Evolutionary conservation across 495 filamentous ascomycete species (phyloP).

Genomic region (Penicillium diatomitis): DNA sequence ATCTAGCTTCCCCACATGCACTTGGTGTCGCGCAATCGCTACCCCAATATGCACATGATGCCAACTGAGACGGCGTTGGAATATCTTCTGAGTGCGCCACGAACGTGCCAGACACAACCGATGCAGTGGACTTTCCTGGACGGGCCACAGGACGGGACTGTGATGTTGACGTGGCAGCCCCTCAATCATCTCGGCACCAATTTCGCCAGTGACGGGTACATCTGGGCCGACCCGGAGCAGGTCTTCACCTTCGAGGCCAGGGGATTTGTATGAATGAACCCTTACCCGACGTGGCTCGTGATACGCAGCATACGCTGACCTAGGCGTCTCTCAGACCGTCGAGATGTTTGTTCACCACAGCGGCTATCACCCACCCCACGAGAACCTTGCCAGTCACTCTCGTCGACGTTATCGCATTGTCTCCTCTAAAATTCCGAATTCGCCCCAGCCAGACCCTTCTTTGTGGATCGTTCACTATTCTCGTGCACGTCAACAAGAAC

Average conservation of each 20-base stretch:
- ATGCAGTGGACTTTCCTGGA: constrained; percentile 92
- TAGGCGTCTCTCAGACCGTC: constrained; percentile 40
- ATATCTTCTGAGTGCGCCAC: constrained; percentile 71
- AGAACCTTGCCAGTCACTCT: constrained; percentile 60
- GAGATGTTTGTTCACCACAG: constrained; percentile 76
- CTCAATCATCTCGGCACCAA: constrained; percentile 51
- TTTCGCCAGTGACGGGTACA: constrained; percentile 82
- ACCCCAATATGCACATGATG: constrained; percentile 55
- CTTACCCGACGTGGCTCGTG: no score
- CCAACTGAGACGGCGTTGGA: constrained; percentile 62
- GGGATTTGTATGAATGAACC: constrained; percentile 57
- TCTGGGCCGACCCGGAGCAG: constrained; percentile 76
- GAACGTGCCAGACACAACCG: constrained; percentile 61
- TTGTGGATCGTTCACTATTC: constrained; percentile 95
- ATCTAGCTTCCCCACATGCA: constrained; percentile 76
- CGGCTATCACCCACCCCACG: constrained; percentile 61
- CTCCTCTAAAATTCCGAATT: constrained; percentile 49
- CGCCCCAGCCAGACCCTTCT: constrained; percentile 62
- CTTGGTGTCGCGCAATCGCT: constrained; percentile 67
- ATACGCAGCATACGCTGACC: no score
- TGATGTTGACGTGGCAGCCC: constrained; percentile 84
- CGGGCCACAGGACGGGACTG: constrained; percentile 65
- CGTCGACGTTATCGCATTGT: constrained; percentile 78
- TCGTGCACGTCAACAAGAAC: constrained; percentile 58
- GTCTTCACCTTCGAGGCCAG: constrained; percentile 59